Conservation (phyloP, 2,329 filamentous ascomycete genomes). For the Bertia moriformis region DNA sequence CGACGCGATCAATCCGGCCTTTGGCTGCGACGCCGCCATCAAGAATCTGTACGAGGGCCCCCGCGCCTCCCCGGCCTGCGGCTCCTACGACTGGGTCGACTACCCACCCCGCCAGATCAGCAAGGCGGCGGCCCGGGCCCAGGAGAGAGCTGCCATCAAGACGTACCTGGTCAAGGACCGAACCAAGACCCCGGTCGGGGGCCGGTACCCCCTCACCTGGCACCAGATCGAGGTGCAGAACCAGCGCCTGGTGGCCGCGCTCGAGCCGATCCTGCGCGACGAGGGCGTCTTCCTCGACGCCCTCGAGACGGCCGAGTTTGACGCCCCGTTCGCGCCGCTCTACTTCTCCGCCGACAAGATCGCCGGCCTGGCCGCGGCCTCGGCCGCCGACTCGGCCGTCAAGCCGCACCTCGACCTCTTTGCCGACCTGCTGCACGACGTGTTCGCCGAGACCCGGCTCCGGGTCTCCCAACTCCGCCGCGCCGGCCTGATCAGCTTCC, state of each 20-base stretch:
- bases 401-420: slow-evolving; percentile 23
- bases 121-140: slow-evolving; percentile 17
- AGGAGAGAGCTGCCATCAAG: slow-evolving; percentile 26
- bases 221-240: slow-evolving; percentile 27
- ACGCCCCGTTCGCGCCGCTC: slow-evolving; percentile 22
- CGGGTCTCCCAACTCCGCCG: slow-evolving; percentile 19
- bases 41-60: slow-evolving; percentile 24
- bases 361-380: slow-evolving; percentile 12
- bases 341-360: slow-evolving; percentile 30
- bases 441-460: slow-evolving; percentile 22
- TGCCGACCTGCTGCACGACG: slow-evolving; percentile 22
- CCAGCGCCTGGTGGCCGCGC: slow-evolving; percentile 19
- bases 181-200: slow-evolving; percentile 21
- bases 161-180: slow-evolving; percentile 29
- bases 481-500: slow-evolving; percentile 22
- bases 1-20: too few species aligned
- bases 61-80: slow-evolving; percentile 7
- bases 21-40: slow-evolving; percentile 10
- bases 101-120: slow-evolving; percentile 25
- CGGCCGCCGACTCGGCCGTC: slow-evolving; percentile 11
- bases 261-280: slow-evolving; percentile 26
- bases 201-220: slow-evolving; percentile 21
- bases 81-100: slow-evolving; percentile 20
- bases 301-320: slow-evolving; percentile 19
- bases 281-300: slow-evolving; percentile 22